These are phyloP conservation scores for Pholiota molesta DNA, from an alignment of 768 basidiomycete genomes.

Conservation along the genomic window DNA sequence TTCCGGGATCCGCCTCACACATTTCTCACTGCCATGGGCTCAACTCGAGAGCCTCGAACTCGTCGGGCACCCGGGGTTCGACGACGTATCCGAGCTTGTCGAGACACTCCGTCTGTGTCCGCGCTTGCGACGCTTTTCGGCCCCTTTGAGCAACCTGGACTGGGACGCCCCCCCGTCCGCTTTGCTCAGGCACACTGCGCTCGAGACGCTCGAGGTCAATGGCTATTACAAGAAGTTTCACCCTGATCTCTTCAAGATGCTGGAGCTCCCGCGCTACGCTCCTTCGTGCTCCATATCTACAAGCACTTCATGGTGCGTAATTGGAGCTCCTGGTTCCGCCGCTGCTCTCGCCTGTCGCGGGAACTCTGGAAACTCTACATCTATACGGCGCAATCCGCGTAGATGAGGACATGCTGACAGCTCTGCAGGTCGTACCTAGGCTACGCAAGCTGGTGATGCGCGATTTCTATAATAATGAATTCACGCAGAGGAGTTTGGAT, in stretches of 20 bases:
- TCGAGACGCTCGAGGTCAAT: constrained; percentile 20
- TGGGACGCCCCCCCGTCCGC: constrained; percentile 4
- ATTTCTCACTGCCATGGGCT: constrained; percentile 22
- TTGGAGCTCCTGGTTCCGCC: constrained; percentile 10
- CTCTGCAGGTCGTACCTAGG: constrained; percentile 14
- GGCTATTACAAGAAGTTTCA: constrained; percentile 12
- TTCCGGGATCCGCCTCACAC: neutral
- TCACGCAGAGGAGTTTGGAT: constrained; percentile 17
- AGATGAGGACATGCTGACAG: constrained; percentile 17
- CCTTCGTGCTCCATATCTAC: constrained; percentile 9
- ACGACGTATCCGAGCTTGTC: constrained; percentile 17
- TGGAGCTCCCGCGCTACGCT: constrained; percentile 22
- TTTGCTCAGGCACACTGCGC: constrained; percentile 13
- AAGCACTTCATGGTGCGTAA: neutral
- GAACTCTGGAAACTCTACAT: constrained; percentile 16
- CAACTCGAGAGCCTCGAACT: constrained; percentile 21
- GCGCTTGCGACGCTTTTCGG: constrained; percentile 14
- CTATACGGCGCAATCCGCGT: constrained; percentile 18
- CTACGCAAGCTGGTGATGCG: constrained; percentile 18
- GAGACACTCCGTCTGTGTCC: constrained; percentile 18
- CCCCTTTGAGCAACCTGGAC: constrained; percentile 14
- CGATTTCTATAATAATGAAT: constrained; percentile 16
- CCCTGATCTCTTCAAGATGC: constrained; percentile 10
- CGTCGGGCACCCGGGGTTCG: constrained; percentile 13
- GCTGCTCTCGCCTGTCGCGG: constrained; percentile 15